Base-by-base conservation (phyloP, 2,329 filamentous ascomycete genomes). In the Davidsoniella neocaledoniae region DNA sequence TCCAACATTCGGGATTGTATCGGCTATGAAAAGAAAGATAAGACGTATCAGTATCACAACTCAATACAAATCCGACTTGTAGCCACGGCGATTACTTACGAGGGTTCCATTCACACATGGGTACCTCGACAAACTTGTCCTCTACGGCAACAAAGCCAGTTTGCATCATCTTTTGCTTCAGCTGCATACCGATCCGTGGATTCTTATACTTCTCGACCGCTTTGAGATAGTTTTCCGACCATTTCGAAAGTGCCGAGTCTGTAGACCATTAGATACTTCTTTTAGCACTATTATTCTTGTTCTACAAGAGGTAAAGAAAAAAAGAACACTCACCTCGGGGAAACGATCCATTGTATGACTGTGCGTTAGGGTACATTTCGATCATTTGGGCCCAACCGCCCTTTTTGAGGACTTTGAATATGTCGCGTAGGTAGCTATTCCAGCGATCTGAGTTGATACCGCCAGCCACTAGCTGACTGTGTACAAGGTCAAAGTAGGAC, bases 311-410 rank as follows among this genome's bases (percentile, higher is more conserved):
- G 38, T 21, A 17, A 41, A 26, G 14, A 46, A 33, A 36, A 19
- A 36, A 2, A 14, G 4, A 9, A 21, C 14, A 21, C 70, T 62
- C 59, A 72, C 77, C 70, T 46, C 79, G 72, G 9, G 76, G 79
- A 57, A 91, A 66, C n/a, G 76, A 78, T 4, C 86, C 86, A 58
- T 85, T 93, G 57, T 90, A 79, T 0, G 86, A 94, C 62, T 94
- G 88, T 23, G 85, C 79, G 55, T 86, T 86, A 62, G 81, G 81
- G 59, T 93, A 86, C 57, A 88, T 75, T 60, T 94, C 88, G n/a
- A 85, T 76, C 73, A 94, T 80, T 60, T 94, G 86, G 53, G 83
- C 74, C 86, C 86, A 94, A 1, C 88, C 87, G 2, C 80, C 82
- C 5, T 79, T 81, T 46, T 77, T 81, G 54, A 88, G 67, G 8